Evolutionary conservation across 1,284 basidiomycete species (phyloP).

Genomic region (Cystobasidium pallidum): DNA sequence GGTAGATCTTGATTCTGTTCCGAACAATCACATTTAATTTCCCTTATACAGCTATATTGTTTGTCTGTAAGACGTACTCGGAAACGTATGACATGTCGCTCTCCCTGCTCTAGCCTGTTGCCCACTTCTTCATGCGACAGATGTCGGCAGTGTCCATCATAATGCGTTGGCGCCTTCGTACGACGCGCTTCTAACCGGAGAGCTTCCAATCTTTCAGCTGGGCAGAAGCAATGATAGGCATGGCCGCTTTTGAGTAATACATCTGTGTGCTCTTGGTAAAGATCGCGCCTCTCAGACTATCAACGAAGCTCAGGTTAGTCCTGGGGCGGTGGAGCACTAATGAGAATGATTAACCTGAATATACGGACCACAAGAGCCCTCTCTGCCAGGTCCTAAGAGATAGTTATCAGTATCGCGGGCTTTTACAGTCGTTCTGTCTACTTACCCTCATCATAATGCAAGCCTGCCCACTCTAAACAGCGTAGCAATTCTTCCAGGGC

Average conservation of each 20-base stretch:
- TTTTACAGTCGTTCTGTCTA: too few species aligned
- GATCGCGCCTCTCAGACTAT: slow-evolving; percentile 86
- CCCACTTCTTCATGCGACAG: slow-evolving; percentile 81
- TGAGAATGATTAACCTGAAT: slow-evolving; percentile 67
- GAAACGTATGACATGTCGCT: slow-evolving; percentile 80
- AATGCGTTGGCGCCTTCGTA: slow-evolving; percentile 72
- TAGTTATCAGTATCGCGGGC: background rate
- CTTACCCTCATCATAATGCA: slow-evolving; percentile 86
- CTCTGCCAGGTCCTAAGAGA: slow-evolving; percentile 71
- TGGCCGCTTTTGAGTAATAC: slow-evolving; percentile 69
- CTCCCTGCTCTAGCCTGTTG: slow-evolving; percentile 71
- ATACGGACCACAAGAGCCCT: slow-evolving; percentile 75
- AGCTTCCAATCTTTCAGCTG: slow-evolving; percentile 67
- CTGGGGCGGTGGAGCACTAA: too few species aligned
- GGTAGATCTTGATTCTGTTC: slow-evolving; percentile 40
- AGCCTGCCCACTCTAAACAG: slow-evolving; percentile 86
- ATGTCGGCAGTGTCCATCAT: slow-evolving; percentile 83
- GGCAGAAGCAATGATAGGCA: slow-evolving; percentile 95
- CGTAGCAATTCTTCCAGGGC: slow-evolving; percentile 78
- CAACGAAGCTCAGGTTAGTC: too few species aligned
- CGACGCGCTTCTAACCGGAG: slow-evolving; percentile 71
- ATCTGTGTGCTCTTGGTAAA: slow-evolving; percentile 75
- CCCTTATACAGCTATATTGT: background rate
- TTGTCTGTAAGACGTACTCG: slow-evolving; percentile 65
- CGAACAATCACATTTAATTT: slow-evolving; percentile 39